These are phyloP conservation scores for Ceratocystiopsis minuta DNA, from an alignment of 2,329 filamentous ascomycete species.

Conservation along the genomic window DNA sequence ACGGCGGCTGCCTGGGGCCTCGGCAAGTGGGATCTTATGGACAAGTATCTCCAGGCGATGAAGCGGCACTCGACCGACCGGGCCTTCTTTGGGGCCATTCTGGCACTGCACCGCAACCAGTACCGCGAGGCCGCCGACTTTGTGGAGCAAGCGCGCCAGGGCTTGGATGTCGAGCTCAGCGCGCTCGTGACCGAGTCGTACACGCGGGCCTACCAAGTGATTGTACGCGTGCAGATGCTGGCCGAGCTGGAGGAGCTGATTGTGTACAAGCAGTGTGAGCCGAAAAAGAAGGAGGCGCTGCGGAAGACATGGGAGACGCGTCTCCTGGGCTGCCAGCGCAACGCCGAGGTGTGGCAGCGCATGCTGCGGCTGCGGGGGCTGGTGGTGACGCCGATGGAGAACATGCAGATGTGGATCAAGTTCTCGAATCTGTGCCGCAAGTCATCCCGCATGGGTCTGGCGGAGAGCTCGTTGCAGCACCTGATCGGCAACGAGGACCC, in stretches of 20 bases:
- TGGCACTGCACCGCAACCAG: slow-evolving; percentile 87
- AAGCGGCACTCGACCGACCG: slow-evolving; percentile 84
- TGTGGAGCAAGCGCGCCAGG: slow-evolving; percentile 82
- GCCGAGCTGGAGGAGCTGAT: slow-evolving; percentile 97
- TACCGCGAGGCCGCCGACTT: slow-evolving; percentile 80
- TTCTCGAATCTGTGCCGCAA: slow-evolving; percentile 97
- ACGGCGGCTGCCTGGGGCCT: slow-evolving; percentile 94
- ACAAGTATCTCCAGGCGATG: slow-evolving; percentile 89
- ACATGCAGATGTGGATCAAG: slow-evolving; percentile 99
- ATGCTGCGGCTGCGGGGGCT: slow-evolving; percentile 91
- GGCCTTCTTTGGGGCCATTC: slow-evolving; percentile 92
- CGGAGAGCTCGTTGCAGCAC: slow-evolving; percentile 84
- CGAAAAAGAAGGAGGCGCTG: slow-evolving; percentile 78
- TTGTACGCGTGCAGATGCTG: slow-evolving; percentile 96
- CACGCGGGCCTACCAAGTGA: slow-evolving; percentile 91
- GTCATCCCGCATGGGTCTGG: slow-evolving; percentile 80
- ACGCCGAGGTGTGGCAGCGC: slow-evolving; percentile 95
- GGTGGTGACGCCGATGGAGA: slow-evolving; percentile 80
- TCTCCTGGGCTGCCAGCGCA: slow-evolving; percentile 84
- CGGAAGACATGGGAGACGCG: slow-evolving; percentile 90
- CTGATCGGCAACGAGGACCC: slow-evolving; percentile 58
- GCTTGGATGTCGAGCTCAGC: slow-evolving; percentile 85
- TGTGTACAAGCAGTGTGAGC: slow-evolving; percentile 86
- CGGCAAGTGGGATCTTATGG: slow-evolving; percentile 96
- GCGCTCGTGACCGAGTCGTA: slow-evolving; percentile 97